Conservation (phyloP, 164 flowering plant genomes). For the Vitis rotundifolia region DNA sequence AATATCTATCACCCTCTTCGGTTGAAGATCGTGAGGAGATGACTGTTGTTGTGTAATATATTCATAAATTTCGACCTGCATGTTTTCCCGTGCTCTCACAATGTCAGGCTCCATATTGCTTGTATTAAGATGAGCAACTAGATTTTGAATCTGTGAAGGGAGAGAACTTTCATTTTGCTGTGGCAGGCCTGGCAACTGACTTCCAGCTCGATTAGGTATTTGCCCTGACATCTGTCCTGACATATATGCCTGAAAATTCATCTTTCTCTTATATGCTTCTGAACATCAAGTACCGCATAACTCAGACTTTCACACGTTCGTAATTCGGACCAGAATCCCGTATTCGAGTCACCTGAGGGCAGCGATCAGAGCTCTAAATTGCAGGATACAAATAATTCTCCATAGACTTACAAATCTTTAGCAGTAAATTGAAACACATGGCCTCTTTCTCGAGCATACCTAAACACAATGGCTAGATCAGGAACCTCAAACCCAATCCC, state of each 20-base stretch:
- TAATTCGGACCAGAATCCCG: too few relatives aligned
- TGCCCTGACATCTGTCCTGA: conserved; percentile 77
- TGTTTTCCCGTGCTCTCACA: conserved; percentile 33
- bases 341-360: too few relatives aligned
- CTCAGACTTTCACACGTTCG: too few relatives aligned
- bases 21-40: too few relatives aligned
- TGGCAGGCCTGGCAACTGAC: conserved; percentile 49
- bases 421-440: too few relatives aligned
- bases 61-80: conserved; percentile 42
- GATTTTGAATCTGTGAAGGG: conserved; percentile 40
- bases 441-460: too few relatives aligned
- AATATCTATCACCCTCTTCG: too few relatives aligned
- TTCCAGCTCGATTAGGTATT: conserved; percentile 65
- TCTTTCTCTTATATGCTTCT: conserved; percentile 12
- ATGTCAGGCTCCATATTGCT: conserved; percentile 48
- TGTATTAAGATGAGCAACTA: conserved; percentile 25
- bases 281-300: conserved; percentile 1
- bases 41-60: too few relatives aligned
- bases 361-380: too few relatives aligned
- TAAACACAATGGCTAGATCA: conserved; percentile 70
- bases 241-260: conserved; percentile 68
- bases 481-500: conserved; percentile 60
- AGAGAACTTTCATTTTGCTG: conserved; percentile 64
- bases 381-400: conserved; percentile 52
- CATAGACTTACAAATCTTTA: too few relatives aligned